Conservation (phyloP, 2,329 filamentous ascomycete species). For the Trichoderma cornu-damae region DNA sequence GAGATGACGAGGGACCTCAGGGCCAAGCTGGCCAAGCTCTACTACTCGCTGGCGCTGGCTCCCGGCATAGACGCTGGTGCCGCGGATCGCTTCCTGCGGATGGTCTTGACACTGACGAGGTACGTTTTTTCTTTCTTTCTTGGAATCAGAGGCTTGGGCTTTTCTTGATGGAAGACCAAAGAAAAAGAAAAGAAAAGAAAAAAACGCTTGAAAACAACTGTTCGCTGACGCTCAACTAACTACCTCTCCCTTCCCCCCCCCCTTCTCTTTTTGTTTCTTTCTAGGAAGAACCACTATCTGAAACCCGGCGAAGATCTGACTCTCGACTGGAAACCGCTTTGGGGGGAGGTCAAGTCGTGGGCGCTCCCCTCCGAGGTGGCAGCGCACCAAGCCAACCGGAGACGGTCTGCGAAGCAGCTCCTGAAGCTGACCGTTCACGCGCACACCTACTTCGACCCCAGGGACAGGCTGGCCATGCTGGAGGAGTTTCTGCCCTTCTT, state of each 20-base stretch:
- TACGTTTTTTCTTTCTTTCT: too few relatives aligned
- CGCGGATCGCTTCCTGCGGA: conserved; percentile 87
- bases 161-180: too few relatives aligned
- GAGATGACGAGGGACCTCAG: conserved; percentile 83
- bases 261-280: background rate
- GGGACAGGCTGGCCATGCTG: conserved; percentile 74
- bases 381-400: conserved; percentile 51
- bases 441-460: conserved; percentile 87
- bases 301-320: conserved; percentile 83
- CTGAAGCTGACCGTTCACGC: conserved; percentile 87
- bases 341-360: conserved; percentile 85
- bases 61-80: conserved; percentile 79
- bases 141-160: too few relatives aligned
- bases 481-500: conserved; percentile 81
- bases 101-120: conserved; percentile 96
- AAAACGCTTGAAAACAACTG: too few relatives aligned
- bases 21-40: conserved; percentile 79
- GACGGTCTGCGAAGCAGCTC: conserved; percentile 58
- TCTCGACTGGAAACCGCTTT: conserved; percentile 89
- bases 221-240: background rate
- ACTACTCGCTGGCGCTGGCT: conserved; percentile 88
- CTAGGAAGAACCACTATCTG: conserved; percentile 89
- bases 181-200: too few relatives aligned
- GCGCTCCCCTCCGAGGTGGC: conserved; percentile 82
- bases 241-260: too few relatives aligned